Evolutionary conservation across 2,329 filamentous ascomycete species (phyloP), one percentile per base, ranked within the genome.

Genomic region (Colletotrichum lindemuthianum): DNA sequence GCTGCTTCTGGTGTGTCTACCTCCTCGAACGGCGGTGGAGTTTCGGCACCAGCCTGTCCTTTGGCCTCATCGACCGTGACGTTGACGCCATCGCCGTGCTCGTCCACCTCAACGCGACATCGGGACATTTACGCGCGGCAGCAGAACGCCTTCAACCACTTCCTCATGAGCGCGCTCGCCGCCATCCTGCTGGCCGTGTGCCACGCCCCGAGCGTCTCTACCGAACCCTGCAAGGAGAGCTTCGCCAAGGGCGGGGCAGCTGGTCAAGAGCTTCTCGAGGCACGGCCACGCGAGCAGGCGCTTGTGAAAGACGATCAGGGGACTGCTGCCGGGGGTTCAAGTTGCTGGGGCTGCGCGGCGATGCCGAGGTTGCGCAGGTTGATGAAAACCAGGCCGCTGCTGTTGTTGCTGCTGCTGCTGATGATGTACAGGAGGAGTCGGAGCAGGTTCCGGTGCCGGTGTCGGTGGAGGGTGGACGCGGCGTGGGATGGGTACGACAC

Each of bases 1-100:
- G 75, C 2, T 75, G 84, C 0, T 85, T 84, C 64, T 85, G 82
- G 81, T 82, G 78, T 36, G 80, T 84, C 15, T 85, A 84, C 58
- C 79, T 82, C 0, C 76, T 85, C 1, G 83, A 85, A 53, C 79
- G 82, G 1, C 78, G 82, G 24, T 85, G 81, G 80, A 83, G 81
- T 9, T 83, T 85, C 39, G 82, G 82, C 2, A 84, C 81, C 0
- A 81, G 82, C 11, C 69, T 84, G 16, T 81, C 82, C 0, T 84
- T 84, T 67, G 78, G 78, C 0, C 74, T 85, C 5, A 75, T 81
- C 10, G 82, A 84, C 57, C 76, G 77, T 0, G 82, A 84, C 52
- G 81, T 85, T 63, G 82, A 85, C 56, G 68, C 67, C 34, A 71
- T 79, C 15, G 74, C 74, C 15, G 76, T 78, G 69, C 70, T 79